A percentile compares a stretch with the other conserved stretches of the same genome.
Evolutionary conservation across 495 filamentous ascomycete genomes (phyloP).

Genomic region (Parathielavia hyrcaniae): DNA sequence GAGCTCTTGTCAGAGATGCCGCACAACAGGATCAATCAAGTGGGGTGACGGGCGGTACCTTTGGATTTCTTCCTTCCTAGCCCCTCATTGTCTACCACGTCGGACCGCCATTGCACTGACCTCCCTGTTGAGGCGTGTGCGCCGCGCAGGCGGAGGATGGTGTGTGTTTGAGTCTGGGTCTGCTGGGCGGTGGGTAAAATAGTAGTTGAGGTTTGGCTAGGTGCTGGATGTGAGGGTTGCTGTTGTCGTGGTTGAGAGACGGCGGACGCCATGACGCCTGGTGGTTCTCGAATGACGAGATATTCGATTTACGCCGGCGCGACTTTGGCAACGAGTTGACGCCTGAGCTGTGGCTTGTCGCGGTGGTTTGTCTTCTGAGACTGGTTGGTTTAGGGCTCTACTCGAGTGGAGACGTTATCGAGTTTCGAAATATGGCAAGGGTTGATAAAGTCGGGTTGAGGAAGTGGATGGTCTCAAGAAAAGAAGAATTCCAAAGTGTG

Average conservation of each 20-base stretch:
- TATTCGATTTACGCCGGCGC: not conserved
- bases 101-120: slow-evolving; percentile 82
- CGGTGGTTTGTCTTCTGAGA: too few species aligned
- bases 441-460: too few species aligned
- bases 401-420: too few species aligned
- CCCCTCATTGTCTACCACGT: slow-evolving; percentile 94
- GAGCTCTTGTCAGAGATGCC: not conserved
- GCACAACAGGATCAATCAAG: not conserved
- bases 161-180: slow-evolving; percentile 27
- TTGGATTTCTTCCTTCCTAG: slow-evolving; percentile 90
- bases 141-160: slow-evolving; percentile 45
- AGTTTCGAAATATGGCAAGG: too few species aligned
- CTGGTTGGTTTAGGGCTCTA: too few species aligned
- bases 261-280: slow-evolving; percentile 22
- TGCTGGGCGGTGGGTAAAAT: slow-evolving; percentile 10
- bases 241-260: slow-evolving; percentile 14
- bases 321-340: too few species aligned
- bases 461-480: too few species aligned
- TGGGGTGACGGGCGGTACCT: slow-evolving; percentile 51
- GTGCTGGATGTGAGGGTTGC: slow-evolving; percentile 15
- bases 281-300: not conserved
- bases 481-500: too few species aligned
- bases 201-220: slow-evolving; percentile 21
- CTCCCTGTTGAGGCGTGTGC: slow-evolving; percentile 36
- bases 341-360: too few species aligned